Base-by-base conservation (phyloP, 1,139 yeast species). In the Taphrina communis region DNA sequence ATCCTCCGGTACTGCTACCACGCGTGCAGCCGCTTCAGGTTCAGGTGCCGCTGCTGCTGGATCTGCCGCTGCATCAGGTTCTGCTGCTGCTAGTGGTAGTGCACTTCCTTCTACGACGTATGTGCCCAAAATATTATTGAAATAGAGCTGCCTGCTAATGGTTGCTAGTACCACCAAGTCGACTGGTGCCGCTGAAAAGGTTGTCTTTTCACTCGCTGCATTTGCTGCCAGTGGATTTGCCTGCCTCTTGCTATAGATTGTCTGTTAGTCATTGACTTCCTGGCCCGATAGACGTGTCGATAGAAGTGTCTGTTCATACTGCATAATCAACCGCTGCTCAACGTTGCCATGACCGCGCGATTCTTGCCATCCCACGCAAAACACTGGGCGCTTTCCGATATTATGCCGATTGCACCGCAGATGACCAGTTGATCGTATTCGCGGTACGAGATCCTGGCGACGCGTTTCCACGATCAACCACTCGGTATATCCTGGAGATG, bases 1-100 rank as follows among this genome's bases (percentile, higher is more conserved):
- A 25, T 19, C 59, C 17, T 8, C 48, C 3, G 67, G 36, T 50
- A 55, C 66, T 35, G 46, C 59, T 48, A 57, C 57, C 21, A n/a
- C 65, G 17, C 31, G 58, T 7, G 66, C 59, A 12, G 66, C 59
- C 42, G 56, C 66, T 12, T 62, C 66, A 5, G 59, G 59, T 39
- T 51, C 61, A 7, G 57, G 60, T 17, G 52, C 31, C 6, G 66
- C 60, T 31, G 35, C 65, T 11, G 51, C 58, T 39, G 65, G 57
- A 25, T 25, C 31, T 9, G 56, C 65, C 44, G 56, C 56, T 60
- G 65, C 65, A 7, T 31, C 57, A 6, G 57, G 55, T 17, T n/a
- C 57, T 62, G 59, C 59, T 21, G 66, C 51, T 14, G 66, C 39
- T 52, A 21, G 48, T 11, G 48, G 48, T 11, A 6, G 21, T 44